Conservation (phyloP, 2,329 filamentous ascomycete species). For the Nemania bipapillata region DNA sequence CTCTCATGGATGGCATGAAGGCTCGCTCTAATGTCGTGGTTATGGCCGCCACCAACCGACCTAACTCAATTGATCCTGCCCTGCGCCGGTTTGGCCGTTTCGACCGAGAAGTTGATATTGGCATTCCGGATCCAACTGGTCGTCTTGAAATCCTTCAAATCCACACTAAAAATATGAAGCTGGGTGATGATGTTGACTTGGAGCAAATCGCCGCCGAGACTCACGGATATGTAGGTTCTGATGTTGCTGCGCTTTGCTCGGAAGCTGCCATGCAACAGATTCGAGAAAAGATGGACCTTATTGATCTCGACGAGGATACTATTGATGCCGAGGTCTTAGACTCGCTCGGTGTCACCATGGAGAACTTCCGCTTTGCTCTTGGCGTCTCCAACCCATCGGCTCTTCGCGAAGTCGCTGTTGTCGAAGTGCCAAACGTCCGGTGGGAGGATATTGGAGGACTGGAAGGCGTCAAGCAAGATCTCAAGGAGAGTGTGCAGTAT, state of each 20-base stretch:
- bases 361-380: slow-evolving; percentile 99
- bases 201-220: slow-evolving; percentile 97
- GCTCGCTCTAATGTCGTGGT: slow-evolving; percentile 97
- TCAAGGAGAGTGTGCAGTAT: slow-evolving; percentile 98
- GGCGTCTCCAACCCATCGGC: slow-evolving; percentile 98
- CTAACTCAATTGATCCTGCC: slow-evolving; percentile 97
- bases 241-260: slow-evolving; percentile 97
- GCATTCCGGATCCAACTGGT: slow-evolving; percentile 95
- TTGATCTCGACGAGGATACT: slow-evolving; percentile 97
- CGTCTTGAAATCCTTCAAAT: slow-evolving; percentile 99
- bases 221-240: slow-evolving; percentile 98
- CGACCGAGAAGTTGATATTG: slow-evolving; percentile 98
- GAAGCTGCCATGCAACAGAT: slow-evolving; percentile 99
- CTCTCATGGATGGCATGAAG: slow-evolving; percentile 99
- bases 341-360: slow-evolving; percentile 98
- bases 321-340: slow-evolving; percentile 98
- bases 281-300: slow-evolving; percentile 99
- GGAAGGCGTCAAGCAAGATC: slow-evolving; percentile 98
- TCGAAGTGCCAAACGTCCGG: slow-evolving; percentile 98
- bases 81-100: slow-evolving; percentile 98
- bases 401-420: slow-evolving; percentile 96
- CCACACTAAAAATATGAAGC: slow-evolving; percentile 99
- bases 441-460: slow-evolving; percentile 99
- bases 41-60: slow-evolving; percentile 98
- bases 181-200: slow-evolving; percentile 93